A percentile compares a stretch with the other conserved stretches of the same genome.
Conservation (phyloP, 306 rosid genomes). For the Oemleria cerasiformis region DNA sequence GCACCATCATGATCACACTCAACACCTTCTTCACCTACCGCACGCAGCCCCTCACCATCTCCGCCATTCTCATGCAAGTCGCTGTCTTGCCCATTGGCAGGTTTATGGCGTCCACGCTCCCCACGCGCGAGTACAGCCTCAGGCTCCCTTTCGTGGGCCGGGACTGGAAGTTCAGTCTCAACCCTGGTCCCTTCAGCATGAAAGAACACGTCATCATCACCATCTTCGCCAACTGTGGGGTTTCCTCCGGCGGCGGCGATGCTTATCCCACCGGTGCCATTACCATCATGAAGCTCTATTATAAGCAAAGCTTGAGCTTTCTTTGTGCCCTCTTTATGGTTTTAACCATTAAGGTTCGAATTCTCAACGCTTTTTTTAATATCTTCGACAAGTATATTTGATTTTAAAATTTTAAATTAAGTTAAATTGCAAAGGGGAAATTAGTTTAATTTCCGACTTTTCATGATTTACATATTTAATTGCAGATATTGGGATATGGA, state of each 20-base stretch:
- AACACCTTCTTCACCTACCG: slow-evolving; percentile 93
- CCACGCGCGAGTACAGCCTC: slow-evolving; percentile 39
- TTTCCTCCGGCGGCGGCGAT: slow-evolving; percentile 84
- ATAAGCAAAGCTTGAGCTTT: slow-evolving; percentile 64
- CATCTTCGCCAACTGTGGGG: slow-evolving; percentile 84
- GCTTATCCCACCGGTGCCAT: slow-evolving; percentile 96
- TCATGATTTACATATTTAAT: slow-evolving; percentile 5
- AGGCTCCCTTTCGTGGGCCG: not conserved
- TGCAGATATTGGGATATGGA: slow-evolving; percentile 90
- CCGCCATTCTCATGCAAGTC: slow-evolving; percentile 96
- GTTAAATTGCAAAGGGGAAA: not conserved
- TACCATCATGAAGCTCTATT: slow-evolving; percentile 86
- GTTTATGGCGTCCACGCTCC: slow-evolving; percentile 81
- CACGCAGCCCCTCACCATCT: slow-evolving; percentile 80
- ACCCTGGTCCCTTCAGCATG: slow-evolving; percentile 88
- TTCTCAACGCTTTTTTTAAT: too few relatives aligned
- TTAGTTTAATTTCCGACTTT: not conserved
- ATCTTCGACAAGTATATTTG: too few relatives aligned
- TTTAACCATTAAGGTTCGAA: slow-evolving; percentile 73
- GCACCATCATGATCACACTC: slow-evolving; percentile 68
- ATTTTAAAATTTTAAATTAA: too few relatives aligned
- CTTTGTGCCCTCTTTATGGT: slow-evolving; percentile 74
- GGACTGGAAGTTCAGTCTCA: slow-evolving; percentile 52
- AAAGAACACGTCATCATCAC: slow-evolving; percentile 93
- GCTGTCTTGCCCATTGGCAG: slow-evolving; percentile 71